Evolutionary conservation across 2,329 filamentous ascomycete species (phyloP).

Genomic region (Elsinoe fawcettii): DNA sequence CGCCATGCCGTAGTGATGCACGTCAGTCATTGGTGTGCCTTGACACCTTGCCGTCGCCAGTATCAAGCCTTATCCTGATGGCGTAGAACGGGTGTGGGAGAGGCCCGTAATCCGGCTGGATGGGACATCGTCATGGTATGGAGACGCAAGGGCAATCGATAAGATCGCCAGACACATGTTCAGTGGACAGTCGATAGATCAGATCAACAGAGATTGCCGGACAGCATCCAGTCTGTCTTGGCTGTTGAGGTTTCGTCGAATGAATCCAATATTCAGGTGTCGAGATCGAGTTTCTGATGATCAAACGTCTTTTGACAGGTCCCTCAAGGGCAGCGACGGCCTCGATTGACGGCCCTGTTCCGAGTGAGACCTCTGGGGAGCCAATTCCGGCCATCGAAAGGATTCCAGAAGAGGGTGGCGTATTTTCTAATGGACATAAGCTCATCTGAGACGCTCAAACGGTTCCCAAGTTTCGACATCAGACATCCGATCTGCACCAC

Average conservation of each 20-base stretch:
- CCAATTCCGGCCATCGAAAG: background rate
- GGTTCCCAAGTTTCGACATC: slow-evolving; percentile 12
- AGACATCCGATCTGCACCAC: slow-evolving; percentile 12
- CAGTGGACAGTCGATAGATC: background rate
- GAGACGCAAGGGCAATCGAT: background rate
- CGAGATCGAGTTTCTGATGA: slow-evolving; percentile 13
- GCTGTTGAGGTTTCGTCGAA: background rate
- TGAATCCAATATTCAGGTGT: slow-evolving; percentile 4
- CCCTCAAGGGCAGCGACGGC: background rate
- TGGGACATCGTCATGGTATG: background rate
- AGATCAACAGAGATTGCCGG: background rate
- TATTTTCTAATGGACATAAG: background rate
- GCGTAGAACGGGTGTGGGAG: background rate
- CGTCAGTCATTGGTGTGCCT: background rate
- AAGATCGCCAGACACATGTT: background rate
- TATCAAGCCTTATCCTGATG: background rate
- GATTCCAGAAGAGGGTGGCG: slow-evolving; percentile 6
- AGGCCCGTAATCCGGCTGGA: background rate
- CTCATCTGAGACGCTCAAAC: slow-evolving; percentile 11
- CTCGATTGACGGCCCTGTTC: background rate
- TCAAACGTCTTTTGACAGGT: background rate
- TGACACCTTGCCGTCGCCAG: slow-evolving; percentile 5
- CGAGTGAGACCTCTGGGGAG: slow-evolving; percentile 11
- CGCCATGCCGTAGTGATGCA: background rate
- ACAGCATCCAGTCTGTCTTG: slow-evolving; percentile 1